A percentile compares a stretch with the other conserved stretches of the same genome.
Conservation (phyloP, 2,329 filamentous ascomycete species). For the Xylaria sp. region DNA sequence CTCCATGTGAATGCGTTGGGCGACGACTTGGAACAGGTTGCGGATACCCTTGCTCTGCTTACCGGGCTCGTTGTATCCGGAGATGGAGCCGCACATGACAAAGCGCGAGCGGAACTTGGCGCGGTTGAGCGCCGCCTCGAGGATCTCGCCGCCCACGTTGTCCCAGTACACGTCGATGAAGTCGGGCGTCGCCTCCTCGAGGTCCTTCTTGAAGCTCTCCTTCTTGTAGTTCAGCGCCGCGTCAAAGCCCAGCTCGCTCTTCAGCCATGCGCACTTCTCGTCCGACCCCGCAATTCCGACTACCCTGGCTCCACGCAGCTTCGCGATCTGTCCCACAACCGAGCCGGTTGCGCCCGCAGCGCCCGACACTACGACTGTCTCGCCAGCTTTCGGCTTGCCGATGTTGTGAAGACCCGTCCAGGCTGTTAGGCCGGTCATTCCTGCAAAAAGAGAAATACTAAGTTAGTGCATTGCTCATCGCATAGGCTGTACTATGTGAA, state of each 20-base stretch:
- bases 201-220: conserved; percentile 60
- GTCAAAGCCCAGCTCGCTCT: conserved; percentile 66
- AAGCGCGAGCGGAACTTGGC: conserved; percentile 72
- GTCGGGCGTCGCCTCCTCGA: conserved; percentile 62
- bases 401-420: conserved; percentile 79
- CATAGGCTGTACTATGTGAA: not conserved
- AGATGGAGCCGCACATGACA: conserved; percentile 77
- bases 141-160: conserved; percentile 76
- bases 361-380: conserved; percentile 80
- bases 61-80: conserved; percentile 70
- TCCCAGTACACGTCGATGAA: conserved; percentile 71
- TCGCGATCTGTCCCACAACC: conserved; percentile 81
- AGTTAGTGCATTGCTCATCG: conserved; percentile 16
- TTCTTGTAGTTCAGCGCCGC: conserved; percentile 70
- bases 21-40: conserved; percentile 46
- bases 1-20: conserved; percentile 67
- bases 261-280: conserved; percentile 71
- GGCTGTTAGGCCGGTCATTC: conserved; percentile 77
- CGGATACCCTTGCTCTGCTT: conserved; percentile 60
- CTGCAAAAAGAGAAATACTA: conserved; percentile 23
- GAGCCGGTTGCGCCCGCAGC: conserved; percentile 82
- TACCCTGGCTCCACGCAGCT: conserved; percentile 71
- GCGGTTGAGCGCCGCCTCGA: conserved; percentile 71
- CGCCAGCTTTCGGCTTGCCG: conserved; percentile 72
- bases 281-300: conserved; percentile 73